phyloP scores from a whole-genome alignment of 2,329 filamentous ascomycete species.

The Diaporthe velutina region DNA sequence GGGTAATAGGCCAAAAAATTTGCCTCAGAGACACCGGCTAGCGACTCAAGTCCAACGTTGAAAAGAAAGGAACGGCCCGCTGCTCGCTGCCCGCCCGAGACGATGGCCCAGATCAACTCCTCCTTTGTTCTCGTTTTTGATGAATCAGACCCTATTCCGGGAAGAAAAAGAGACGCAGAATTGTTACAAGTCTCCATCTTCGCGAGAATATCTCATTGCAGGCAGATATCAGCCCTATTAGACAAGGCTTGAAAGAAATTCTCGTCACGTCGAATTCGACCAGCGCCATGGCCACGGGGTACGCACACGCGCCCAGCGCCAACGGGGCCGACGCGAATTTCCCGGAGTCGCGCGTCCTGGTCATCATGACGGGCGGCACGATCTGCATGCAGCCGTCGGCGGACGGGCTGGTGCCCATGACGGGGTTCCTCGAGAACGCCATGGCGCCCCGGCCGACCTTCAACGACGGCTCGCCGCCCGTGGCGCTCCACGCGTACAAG shows the following conservation, averaged over 20 bases:
- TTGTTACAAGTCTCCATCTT: not conserved
- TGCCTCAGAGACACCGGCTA: conserved; percentile 26
- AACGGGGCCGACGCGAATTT: conserved; percentile 48
- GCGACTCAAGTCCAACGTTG: conserved; percentile 27
- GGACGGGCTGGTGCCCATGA: conserved; percentile 83
- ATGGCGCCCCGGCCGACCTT: conserved; percentile 87
- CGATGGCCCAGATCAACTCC: not conserved
- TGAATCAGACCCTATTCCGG: not conserved
- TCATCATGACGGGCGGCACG: conserved; percentile 90
- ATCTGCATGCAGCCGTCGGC: conserved; percentile 92
- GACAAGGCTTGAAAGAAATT: not conserved
- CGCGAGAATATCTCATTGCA: not conserved
- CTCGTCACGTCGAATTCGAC: not conserved
- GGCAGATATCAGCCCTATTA: not conserved
- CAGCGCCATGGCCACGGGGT: conserved; percentile 17
- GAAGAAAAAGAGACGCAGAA: not conserved
- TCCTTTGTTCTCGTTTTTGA: not conserved
- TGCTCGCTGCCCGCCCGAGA: not conserved
- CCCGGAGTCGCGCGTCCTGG: conserved; percentile 84
- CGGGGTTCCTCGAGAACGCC: conserved; percentile 84
- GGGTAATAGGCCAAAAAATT: conserved; percentile 37
- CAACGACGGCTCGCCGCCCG: conserved; percentile 78
- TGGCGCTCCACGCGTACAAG: conserved; percentile 64
- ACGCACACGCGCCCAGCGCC: conserved; percentile 16
- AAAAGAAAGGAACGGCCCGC: conserved; percentile 35